Conservation (phyloP, 345 rosid species). For the Euclidium syriacum region DNA sequence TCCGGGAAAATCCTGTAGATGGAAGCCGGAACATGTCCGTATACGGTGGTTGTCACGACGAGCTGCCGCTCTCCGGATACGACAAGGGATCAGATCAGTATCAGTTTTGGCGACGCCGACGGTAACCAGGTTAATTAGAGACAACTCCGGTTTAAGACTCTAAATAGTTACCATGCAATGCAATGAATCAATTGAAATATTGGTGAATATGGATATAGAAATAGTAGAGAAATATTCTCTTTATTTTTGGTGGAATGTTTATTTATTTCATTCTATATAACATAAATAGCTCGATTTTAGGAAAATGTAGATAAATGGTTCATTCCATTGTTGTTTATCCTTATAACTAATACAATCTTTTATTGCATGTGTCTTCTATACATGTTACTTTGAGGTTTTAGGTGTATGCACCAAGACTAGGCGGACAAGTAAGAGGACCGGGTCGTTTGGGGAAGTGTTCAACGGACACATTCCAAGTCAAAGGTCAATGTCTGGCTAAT, state of each 20-base stretch:
- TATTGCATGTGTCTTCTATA: too few species aligned
- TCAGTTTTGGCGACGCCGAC: constrained; percentile 68
- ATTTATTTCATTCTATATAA: too few species aligned
- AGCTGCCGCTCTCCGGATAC: constrained; percentile 54
- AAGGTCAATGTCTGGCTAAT: constrained; percentile 51
- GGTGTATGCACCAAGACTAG: constrained; percentile 59
- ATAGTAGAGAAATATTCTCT: too few species aligned
- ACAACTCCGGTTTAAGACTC: too few species aligned
- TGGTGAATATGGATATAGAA: too few species aligned
- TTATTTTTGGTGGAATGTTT: too few species aligned
- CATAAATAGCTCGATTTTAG: too few species aligned
- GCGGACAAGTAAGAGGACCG: constrained; percentile 38
- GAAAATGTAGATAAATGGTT: too few species aligned
- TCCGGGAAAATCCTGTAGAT: constrained; percentile 19
- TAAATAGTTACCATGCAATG: too few species aligned
- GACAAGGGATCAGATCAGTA: constrained; percentile 69
- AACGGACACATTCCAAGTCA: constrained; percentile 50
- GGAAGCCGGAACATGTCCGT: constrained; percentile 45
- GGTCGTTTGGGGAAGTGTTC: constrained; percentile 64
- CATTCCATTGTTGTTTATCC: too few species aligned
- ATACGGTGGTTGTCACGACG: constrained; percentile 49
- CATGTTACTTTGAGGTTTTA: constrained; percentile 15
- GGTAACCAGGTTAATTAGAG: constrained; percentile 62
- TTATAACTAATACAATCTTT: too few species aligned
- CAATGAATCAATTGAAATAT: too few species aligned